Conservation (phyloP, 768 basidiomycete species). For the Boletus tylopilopsis region DNA sequence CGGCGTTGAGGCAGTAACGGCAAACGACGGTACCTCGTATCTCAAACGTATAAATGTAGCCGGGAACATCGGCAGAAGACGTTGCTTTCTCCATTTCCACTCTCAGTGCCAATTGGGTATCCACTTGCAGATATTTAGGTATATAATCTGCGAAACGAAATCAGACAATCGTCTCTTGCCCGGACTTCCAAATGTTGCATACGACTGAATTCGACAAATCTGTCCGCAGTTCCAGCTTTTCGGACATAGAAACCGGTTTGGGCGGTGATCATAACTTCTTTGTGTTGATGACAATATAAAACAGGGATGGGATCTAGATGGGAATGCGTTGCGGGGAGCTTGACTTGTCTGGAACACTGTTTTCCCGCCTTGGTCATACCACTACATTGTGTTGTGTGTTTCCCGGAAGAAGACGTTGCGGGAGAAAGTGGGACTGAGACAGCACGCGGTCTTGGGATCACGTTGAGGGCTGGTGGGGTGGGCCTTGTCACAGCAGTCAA, state of each 20-base stretch:
- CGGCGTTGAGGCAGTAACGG: not conserved
- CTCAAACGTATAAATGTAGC: slow-evolving; percentile 82
- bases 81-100: slow-evolving; percentile 52
- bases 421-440: slow-evolving; percentile 17
- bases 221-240: slow-evolving; percentile 34
- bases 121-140: slow-evolving; percentile 55
- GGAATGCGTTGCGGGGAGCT: slow-evolving; percentile 32
- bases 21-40: slow-evolving; percentile 52
- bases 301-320: slow-evolving; percentile 26
- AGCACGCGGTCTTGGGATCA: slow-evolving; percentile 19
- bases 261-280: slow-evolving; percentile 43
- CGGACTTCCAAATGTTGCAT: slow-evolving; percentile 12
- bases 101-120: slow-evolving; percentile 56
- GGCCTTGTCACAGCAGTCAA: slow-evolving; percentile 2
- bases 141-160: slow-evolving; percentile 54
- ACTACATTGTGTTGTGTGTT: slow-evolving; percentile 46
- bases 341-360: slow-evolving; percentile 59
- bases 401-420: slow-evolving; percentile 16
- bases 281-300: slow-evolving; percentile 65
- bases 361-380: slow-evolving; percentile 63
- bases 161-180: slow-evolving; percentile 3
- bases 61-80: slow-evolving; percentile 56
- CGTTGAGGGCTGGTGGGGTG: slow-evolving; percentile 10
- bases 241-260: slow-evolving; percentile 57
- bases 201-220: slow-evolving; percentile 61